Conservation (phyloP, 768 basidiomycete genomes). For the Kwoniella pini region DNA sequence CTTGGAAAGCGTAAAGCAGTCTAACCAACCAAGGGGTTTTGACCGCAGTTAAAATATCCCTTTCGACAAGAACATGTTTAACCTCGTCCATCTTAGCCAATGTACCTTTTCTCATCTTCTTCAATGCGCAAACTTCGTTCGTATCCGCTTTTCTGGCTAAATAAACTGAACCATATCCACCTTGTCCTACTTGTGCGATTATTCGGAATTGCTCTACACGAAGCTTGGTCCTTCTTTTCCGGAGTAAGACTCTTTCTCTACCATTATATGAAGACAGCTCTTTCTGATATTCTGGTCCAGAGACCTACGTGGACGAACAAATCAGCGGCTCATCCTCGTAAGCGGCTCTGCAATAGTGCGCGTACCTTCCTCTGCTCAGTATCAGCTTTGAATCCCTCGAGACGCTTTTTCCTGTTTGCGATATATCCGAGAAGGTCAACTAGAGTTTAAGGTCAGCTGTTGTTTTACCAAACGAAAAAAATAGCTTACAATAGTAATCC, state of each 20-base stretch:
- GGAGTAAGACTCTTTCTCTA: constrained; percentile 86
- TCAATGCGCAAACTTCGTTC: constrained; percentile 92
- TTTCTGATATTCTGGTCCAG: constrained; percentile 56
- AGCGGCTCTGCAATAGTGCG: constrained; percentile 49
- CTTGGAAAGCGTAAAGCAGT: constrained; percentile 95
- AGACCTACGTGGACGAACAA: constrained; percentile 26
- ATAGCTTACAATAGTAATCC: constrained; percentile 77
- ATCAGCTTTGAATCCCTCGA: constrained; percentile 78
- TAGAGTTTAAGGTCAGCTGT: no score
- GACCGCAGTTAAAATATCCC: constrained; percentile 95
- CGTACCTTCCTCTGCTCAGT: constrained; percentile 63
- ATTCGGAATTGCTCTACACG: constrained; percentile 95
- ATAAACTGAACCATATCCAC: constrained; percentile 97
- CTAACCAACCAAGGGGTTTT: constrained; percentile 97
- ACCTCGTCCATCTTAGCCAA: constrained; percentile 99
- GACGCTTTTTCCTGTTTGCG: constrained; percentile 78
- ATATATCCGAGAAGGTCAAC: constrained; percentile 88
- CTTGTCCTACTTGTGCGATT: constrained; percentile 97
- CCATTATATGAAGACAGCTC: constrained; percentile 94
- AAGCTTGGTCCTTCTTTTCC: constrained; percentile 88
- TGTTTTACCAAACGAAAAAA: neutral
- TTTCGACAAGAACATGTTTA: constrained; percentile 95
- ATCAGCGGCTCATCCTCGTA: constrained; percentile 26
- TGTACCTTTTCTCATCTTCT: constrained; percentile 95
- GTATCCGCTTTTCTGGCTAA: constrained; percentile 93